These are phyloP conservation scores for Ensete ventricosum DNA, from an alignment of 176 grass and related monocot species.

Conservation along the genomic window DNA sequence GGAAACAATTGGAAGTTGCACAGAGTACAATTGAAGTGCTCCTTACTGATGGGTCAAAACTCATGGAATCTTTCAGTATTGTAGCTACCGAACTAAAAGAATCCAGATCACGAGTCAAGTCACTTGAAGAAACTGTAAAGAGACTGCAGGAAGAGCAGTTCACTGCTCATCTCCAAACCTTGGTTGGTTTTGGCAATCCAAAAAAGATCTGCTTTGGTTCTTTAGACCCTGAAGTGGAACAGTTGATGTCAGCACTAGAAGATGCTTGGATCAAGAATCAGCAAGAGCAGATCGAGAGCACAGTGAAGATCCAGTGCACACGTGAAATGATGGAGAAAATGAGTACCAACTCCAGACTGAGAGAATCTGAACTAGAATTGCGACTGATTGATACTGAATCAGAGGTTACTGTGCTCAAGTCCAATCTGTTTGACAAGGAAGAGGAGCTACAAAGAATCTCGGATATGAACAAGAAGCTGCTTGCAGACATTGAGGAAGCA, in stretches of 20 bases:
- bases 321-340: slow-evolving; percentile 62
- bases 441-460: slow-evolving; percentile 35
- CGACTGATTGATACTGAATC: slow-evolving; percentile 38
- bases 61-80: slow-evolving; percentile 92
- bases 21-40: slow-evolving; percentile 63
- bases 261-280: slow-evolving; percentile 34
- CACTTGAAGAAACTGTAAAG: slow-evolving; percentile 45
- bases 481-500: slow-evolving; percentile 3
- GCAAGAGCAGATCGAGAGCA: slow-evolving; percentile 67
- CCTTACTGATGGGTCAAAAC: slow-evolving; percentile 79
- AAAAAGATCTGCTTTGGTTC: slow-evolving; percentile 23
- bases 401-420: slow-evolving; percentile 70
- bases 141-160: slow-evolving; percentile 19
- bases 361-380: slow-evolving; percentile 44
- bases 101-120: slow-evolving; percentile 52
- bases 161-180: not conserved
- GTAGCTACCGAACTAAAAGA: slow-evolving; percentile 91
- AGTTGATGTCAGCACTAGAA: slow-evolving; percentile 47
- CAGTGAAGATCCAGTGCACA: slow-evolving; percentile 49
- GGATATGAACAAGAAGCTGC: slow-evolving; percentile 41
- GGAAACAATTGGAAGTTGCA: slow-evolving; percentile 64
- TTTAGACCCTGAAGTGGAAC: slow-evolving; percentile 26
- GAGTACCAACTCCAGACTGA: slow-evolving; percentile 41
- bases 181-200: not conserved
- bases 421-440: slow-evolving; percentile 82